Conservation (phyloP, 129 eudicot genomes). For the Helianthus tuberosus region DNA sequence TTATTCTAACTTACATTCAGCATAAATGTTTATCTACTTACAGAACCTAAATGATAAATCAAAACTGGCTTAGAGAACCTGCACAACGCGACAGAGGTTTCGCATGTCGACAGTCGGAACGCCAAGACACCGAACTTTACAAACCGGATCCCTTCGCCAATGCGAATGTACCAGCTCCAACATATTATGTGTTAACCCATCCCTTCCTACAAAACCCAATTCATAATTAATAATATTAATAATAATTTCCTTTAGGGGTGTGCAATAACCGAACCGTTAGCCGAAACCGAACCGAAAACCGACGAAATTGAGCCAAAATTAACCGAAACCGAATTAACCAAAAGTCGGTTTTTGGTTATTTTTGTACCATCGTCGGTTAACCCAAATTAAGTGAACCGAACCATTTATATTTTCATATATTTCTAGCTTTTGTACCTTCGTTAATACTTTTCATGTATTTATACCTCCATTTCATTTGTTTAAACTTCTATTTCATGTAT, state of each 20-base stretch:
- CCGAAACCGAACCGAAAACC: too few species aligned
- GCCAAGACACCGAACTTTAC: conserved; percentile 94
- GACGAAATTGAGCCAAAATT: too few species aligned
- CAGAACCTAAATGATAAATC: conserved; percentile 14
- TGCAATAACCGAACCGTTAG: too few species aligned
- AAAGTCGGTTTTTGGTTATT: too few species aligned
- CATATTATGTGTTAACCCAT: conserved; percentile 98
- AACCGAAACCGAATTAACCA: background rate
- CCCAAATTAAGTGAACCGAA: too few species aligned
- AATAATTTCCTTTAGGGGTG: too few species aligned
- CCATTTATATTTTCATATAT: too few species aligned
- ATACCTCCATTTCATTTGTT: too few species aligned
- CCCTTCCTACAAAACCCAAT: conserved; percentile 68
- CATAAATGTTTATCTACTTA: conserved; percentile 3
- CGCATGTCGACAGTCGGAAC: conserved; percentile 97
- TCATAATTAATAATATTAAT: background rate
- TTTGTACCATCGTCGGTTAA: too few species aligned
- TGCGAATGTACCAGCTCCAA: conserved; percentile 91
- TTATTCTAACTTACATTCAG: conserved; percentile 27
- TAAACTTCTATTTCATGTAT: too few species aligned
- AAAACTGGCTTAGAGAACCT: conserved; percentile 51
- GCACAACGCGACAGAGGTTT: conserved; percentile 83
- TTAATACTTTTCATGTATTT: too few species aligned
- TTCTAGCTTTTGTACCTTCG: too few species aligned
- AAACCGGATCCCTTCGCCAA: conserved; percentile 87